A percentile compares a stretch with the other conserved stretches of the same genome.
These are phyloP conservation scores for Fusarium sp. DNA, from an alignment of 2,329 filamentous ascomycete species.

Conservation along the genomic window DNA sequence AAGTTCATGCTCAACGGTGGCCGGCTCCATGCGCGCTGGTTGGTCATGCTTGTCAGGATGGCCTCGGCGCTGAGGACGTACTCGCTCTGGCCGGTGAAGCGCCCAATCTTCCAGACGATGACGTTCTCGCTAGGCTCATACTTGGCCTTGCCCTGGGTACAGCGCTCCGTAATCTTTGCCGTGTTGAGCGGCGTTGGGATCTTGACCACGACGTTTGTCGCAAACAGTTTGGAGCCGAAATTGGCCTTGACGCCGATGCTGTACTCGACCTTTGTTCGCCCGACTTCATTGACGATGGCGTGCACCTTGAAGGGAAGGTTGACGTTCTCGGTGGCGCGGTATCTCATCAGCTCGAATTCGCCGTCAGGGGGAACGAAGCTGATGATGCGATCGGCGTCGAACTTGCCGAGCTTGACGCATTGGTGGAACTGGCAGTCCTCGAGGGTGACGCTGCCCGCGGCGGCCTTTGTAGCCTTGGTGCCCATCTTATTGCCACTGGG, in stretches of 20 bases:
- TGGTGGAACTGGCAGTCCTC: slow-evolving; percentile 99
- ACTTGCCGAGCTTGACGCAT: slow-evolving; percentile 96
- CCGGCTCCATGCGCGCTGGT: slow-evolving; percentile 95
- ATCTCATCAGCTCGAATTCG: slow-evolving; percentile 98
- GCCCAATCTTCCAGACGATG: slow-evolving; percentile 98
- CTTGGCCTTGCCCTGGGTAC: slow-evolving; percentile 95
- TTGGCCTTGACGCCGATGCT: slow-evolving; percentile 98
- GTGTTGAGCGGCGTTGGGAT: slow-evolving; percentile 98
- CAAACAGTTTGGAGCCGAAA: slow-evolving; percentile 94
- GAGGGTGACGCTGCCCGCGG: slow-evolving; percentile 91
- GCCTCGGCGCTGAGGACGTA: slow-evolving; percentile 95
- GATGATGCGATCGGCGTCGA: slow-evolving; percentile 96
- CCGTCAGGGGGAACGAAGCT: slow-evolving; percentile 96
- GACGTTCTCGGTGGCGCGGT: slow-evolving; percentile 97
- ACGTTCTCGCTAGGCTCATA: slow-evolving; percentile 98
- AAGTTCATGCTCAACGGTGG: slow-evolving; percentile 93
- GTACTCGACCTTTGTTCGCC: slow-evolving; percentile 97
- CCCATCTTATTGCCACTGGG: slow-evolving; percentile 80
- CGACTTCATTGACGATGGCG: slow-evolving; percentile 96
- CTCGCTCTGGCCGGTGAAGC: slow-evolving; percentile 98
- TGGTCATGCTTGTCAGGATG: slow-evolving; percentile 94
- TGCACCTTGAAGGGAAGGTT: slow-evolving; percentile 99
- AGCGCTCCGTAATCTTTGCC: slow-evolving; percentile 89
- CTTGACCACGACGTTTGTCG: slow-evolving; percentile 92
- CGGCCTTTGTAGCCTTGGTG: slow-evolving; percentile 92